These are phyloP conservation scores for Globisporangium solare DNA, from an alignment of 352 stramenopile species.

Conservation along the genomic window DNA sequence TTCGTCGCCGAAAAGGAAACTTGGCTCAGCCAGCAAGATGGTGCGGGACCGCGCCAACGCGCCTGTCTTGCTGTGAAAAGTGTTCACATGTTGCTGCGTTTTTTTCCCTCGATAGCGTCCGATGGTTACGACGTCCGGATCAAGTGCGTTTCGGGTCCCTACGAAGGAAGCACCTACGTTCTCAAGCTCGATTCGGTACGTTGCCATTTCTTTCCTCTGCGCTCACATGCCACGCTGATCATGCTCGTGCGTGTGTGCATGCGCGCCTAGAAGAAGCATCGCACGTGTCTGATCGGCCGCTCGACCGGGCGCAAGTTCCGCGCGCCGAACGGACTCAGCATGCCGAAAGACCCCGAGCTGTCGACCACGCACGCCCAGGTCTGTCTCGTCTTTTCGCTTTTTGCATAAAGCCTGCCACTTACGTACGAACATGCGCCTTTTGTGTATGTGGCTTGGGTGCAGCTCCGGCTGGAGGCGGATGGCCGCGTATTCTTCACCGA, in stretches of 20 bases:
- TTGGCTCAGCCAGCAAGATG: constrained; percentile 21
- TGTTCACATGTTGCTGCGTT: not conserved
- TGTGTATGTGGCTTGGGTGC: not conserved
- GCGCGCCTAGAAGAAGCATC: constrained; percentile 31
- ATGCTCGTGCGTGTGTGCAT: not conserved
- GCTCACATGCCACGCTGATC: not conserved
- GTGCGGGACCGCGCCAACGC: not conserved
- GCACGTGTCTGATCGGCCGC: constrained; percentile 62
- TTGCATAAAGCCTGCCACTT: not conserved
- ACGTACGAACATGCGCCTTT: not conserved
- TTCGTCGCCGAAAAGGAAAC: constrained; percentile 65
- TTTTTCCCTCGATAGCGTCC: constrained; percentile 19
- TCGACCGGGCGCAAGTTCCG: constrained; percentile 82
- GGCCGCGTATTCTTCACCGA: constrained; percentile 67
- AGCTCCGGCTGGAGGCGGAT: constrained; percentile 65
- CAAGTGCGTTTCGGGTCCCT: constrained; percentile 45
- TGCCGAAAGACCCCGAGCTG: constrained; percentile 75
- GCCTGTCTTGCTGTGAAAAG: not conserved
- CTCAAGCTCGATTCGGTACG: constrained; percentile 55
- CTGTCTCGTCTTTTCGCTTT: not conserved
- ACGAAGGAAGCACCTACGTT: constrained; percentile 53
- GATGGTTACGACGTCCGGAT: constrained; percentile 49
- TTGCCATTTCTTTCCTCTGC: not conserved
- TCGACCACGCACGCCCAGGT: constrained; percentile 83
- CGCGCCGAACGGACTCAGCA: constrained; percentile 57